Evolutionary conservation across 2,329 filamentous ascomycete species (phyloP), one percentile per base, ranked within the genome.

Genomic region (Fusarium phyllophilum): DNA sequence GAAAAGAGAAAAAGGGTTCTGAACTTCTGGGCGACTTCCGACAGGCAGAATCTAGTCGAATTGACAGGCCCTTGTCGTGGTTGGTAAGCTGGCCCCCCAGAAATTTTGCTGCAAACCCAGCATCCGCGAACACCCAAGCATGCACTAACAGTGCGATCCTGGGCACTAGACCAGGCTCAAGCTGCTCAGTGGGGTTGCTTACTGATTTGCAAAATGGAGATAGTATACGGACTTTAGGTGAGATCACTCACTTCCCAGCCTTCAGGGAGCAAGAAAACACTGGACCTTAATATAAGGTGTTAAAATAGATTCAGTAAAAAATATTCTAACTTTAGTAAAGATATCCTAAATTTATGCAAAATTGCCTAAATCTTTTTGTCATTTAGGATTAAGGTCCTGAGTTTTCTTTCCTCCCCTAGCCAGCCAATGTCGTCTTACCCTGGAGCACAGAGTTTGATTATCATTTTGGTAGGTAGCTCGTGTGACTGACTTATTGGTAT

Each of bases 1-100:
- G 45, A 46, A 38, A 48, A 55, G 45, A 46, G 42, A 38, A 22
- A 38, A 67, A 45, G 48, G 46, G 22, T 38, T 38, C 36, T 72
- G 45, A 41, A 36, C 72, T 33, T 55, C 36, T 72, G 49, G 55
- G 42, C 72, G 72, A 74, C 68, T 75, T 74, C 72, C 64, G 67
- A 65, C 68, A 62, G 63, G 68, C 64, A 61, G 67, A 74, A 74
- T 72, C 55, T 62, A 20, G 66, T 74, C 67, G 71, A 74, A 74
- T 67, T 52, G 48, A 33, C 44, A n/a, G 24, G 46, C 55, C 64
- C 66, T 64, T 41, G 59, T 70, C 56, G 58, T 74, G 72, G 72
- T 74, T 74, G 68, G 72, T 74, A 75, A 74, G 72, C 72, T 75
- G 46, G 58, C 58, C 59, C 52, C 70, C 70, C 62, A 63, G 38